Conservation (phyloP, 306 rosid species). For the Rosa persica region DNA sequence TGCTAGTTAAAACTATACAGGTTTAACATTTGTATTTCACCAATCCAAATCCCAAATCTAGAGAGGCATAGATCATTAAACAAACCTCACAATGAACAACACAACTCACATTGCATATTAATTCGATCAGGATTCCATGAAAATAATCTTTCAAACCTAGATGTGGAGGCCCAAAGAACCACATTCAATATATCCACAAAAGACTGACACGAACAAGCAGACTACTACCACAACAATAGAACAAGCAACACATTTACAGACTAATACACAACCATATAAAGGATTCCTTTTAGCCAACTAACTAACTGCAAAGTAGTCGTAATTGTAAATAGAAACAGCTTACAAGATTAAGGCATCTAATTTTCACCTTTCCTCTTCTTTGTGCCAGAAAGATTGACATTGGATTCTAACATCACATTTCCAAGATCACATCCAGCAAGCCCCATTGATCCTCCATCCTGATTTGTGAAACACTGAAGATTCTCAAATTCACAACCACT, state of each 20-base stretch:
- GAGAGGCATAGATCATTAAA: background rate
- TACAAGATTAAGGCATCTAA: background rate
- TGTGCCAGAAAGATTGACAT: conserved; percentile 41
- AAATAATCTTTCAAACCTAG: background rate
- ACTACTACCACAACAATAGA: background rate
- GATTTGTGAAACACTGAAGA: conserved; percentile 67
- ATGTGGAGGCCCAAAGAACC: background rate
- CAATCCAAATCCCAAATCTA: background rate
- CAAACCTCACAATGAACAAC: background rate
- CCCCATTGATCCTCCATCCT: conserved; percentile 58
- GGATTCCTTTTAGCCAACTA: background rate
- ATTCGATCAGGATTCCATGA: background rate
- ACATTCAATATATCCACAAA: background rate
- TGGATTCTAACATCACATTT: conserved; percentile 27
- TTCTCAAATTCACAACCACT: conserved; percentile 80
- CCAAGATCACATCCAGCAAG: conserved; percentile 59
- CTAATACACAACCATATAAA: background rate
- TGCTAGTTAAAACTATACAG: background rate
- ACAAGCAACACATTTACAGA: background rate
- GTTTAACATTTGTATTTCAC: background rate
- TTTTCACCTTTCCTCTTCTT: conserved; percentile 64
- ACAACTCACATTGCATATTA: background rate
- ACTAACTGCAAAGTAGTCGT: background rate
- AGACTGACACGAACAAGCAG: background rate
- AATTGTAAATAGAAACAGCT: background rate